A percentile compares a stretch with the other conserved stretches of the same genome.
Evolutionary conservation across 31 red algal species (phyloP).

Genomic region (Endocladia muricata): DNA sequence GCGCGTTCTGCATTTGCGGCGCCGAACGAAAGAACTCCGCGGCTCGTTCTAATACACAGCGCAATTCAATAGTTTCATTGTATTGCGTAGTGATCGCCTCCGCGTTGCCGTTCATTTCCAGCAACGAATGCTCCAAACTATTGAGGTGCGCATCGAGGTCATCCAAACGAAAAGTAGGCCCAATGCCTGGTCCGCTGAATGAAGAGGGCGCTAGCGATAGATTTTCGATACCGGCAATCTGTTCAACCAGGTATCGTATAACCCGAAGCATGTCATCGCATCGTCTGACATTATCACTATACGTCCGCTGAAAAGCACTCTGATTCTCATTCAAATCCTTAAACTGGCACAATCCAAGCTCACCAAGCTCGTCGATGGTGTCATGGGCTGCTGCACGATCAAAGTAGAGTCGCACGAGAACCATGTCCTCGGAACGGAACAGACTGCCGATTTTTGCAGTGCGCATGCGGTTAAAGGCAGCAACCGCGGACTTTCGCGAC

Average conservation of each 20-base stretch:
- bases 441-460: constrained; percentile 56
- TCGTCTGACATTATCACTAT: constrained; percentile 55
- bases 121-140: constrained; percentile 59
- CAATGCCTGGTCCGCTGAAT: constrained; percentile 17
- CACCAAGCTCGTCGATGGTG: constrained; percentile 64
- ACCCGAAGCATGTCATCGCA: constrained; percentile 89
- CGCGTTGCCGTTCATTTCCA: constrained; percentile 75
- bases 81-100: constrained; percentile 69
- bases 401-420: constrained; percentile 77
- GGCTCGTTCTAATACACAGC: constrained; percentile 72
- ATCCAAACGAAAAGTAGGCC: constrained; percentile 43
- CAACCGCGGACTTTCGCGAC: constrained; percentile 14
- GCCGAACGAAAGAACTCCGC: constrained; percentile 68
- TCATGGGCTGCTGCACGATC: constrained; percentile 87
- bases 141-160: constrained; percentile 71
- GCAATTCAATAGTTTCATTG: constrained; percentile 73
- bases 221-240: constrained; percentile 25
- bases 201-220: constrained; percentile 22
- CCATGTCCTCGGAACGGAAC: constrained; percentile 87
- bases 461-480: constrained; percentile 48
- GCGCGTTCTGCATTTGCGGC: constrained; percentile 21
- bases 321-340: constrained; percentile 77
- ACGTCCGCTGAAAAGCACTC: constrained; percentile 70
- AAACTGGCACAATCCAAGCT: constrained; percentile 71
- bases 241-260: constrained; percentile 52